Evolutionary conservation across 768 basidiomycete species (phyloP), one percentile per base, ranked within the genome.

Genomic region (Mrakia hoshinonis): DNA sequence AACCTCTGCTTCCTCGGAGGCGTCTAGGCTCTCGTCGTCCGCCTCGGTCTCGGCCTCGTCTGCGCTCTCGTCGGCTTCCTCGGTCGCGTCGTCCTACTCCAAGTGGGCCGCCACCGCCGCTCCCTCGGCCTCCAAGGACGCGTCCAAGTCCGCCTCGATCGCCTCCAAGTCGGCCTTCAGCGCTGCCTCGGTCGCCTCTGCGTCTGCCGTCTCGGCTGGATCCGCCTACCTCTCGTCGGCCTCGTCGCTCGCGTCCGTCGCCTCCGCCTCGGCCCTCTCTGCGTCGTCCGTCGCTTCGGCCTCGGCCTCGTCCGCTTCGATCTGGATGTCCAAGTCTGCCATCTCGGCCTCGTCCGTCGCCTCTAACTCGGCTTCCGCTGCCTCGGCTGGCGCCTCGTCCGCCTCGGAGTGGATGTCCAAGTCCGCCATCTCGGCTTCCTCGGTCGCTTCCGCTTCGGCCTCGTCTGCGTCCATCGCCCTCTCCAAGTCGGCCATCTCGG

Each of bases 131-230:
- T 71, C 68, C 74, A 78, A 75, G 73, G 66, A 31, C 47, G 48
- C 61, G 26, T 54, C 52, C 29, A 69, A 68, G 65, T 64, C 65
- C 26, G 69, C 65, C 15, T 31, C 48, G 26, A 9, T 11, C 18
- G 54, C 54, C 20, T 58, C 67, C 54, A 58, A 77, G 65, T 79
- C 79, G 3, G 76, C 76, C 48, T 75, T 60, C 55, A 60, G 55
- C 39, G 70, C 64, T 31, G 70, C 70, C 22, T 55, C 61, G 24
- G n/a, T 38, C 26, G 74, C 74, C 29, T 64, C 60, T 2, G 54
- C 72, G 9, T 68, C 70, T 6, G 74, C 74, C 24, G 51, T 48
- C 13, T 80, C 79, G 13, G 79, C 79, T 48, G 76, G 77, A 11
- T 75, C 75, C 46, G 70, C 77, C 54, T 54, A 73, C 58, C 43